Evolutionary conservation across 2,329 filamentous ascomycete species (phyloP).

Genomic region (Monosporascus sp.): DNA sequence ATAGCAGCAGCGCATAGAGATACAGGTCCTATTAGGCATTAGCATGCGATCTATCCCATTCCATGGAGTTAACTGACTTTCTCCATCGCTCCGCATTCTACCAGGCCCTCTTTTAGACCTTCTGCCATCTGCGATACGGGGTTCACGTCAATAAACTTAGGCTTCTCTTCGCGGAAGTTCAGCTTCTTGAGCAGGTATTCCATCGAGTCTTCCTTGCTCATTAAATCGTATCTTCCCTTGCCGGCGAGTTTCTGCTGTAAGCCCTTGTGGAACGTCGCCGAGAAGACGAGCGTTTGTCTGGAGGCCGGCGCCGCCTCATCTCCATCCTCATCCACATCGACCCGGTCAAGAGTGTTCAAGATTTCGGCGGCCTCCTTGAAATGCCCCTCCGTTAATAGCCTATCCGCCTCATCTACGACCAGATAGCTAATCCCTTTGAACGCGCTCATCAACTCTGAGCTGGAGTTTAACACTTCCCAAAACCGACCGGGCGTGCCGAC

Average conservation of each 20-base stretch:
- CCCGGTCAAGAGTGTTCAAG: constrained; percentile 69
- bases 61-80: constrained; percentile 52
- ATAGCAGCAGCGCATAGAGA: constrained; percentile 79
- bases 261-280: constrained; percentile 88
- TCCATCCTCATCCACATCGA: constrained; percentile 49
- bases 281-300: constrained; percentile 91
- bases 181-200: constrained; percentile 88
- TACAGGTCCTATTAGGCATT: constrained; percentile 65
- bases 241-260: constrained; percentile 87
- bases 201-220: constrained; percentile 76
- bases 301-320: constrained; percentile 40
- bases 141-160: constrained; percentile 89
- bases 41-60: constrained; percentile 3
- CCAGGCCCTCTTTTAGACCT: constrained; percentile 77
- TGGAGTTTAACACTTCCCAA: constrained; percentile 87
- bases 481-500: constrained; percentile 86
- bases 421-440: constrained; percentile 75
- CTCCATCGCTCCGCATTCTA: constrained; percentile 89
- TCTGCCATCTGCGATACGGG: constrained; percentile 84
- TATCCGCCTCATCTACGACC: constrained; percentile 90
- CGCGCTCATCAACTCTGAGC: constrained; percentile 60
- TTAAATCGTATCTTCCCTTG: constrained; percentile 62
- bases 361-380: constrained; percentile 95
- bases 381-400: constrained; percentile 84
- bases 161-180: constrained; percentile 77